These are phyloP conservation scores for Metschnikowia reukaufii DNA, from an alignment of 805 yeast species.

Conservation along the genomic window DNA sequence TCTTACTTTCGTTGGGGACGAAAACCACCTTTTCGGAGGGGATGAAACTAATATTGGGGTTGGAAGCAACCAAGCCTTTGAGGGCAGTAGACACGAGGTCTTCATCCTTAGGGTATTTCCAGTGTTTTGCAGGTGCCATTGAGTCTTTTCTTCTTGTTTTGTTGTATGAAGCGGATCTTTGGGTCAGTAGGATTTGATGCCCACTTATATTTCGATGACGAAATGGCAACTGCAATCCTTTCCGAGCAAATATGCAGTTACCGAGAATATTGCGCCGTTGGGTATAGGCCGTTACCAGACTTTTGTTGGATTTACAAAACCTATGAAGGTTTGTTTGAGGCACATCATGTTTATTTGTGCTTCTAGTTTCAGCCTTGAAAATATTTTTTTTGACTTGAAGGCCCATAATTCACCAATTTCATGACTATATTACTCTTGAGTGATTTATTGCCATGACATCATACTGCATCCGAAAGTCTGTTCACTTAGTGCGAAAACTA, in stretches of 20 bases:
- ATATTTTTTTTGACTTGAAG: not conserved
- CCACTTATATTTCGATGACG: not conserved
- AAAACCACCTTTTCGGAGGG: slow-evolving; percentile 58
- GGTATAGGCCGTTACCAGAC: no score
- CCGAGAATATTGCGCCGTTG: slow-evolving; percentile 1
- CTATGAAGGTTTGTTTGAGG: no score
- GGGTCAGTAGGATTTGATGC: not conserved
- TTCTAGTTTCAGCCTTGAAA: no score
- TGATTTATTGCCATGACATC: slow-evolving; percentile 1
- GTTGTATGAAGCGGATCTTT: not conserved
- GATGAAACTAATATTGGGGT: slow-evolving; percentile 55
- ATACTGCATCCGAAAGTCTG: not conserved
- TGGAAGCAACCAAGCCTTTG: slow-evolving; percentile 52
- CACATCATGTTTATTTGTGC: no score
- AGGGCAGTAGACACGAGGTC: slow-evolving; percentile 51
- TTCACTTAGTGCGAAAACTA: not conserved
- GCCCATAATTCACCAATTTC: not conserved
- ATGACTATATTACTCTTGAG: no score
- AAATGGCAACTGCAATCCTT: slow-evolving; percentile 1
- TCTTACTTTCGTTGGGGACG: slow-evolving; percentile 42
- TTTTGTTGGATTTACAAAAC: no score
- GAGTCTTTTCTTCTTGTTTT: not conserved
- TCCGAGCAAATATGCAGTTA: slow-evolving; percentile 11
- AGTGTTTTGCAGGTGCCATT: slow-evolving; percentile 39
- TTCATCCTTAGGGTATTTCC: slow-evolving; percentile 45